A percentile compares a stretch with the other conserved stretches of the same genome.
These are phyloP conservation scores for Boletus patriciae DNA, from an alignment of 768 basidiomycete species.

Conservation along the genomic window DNA sequence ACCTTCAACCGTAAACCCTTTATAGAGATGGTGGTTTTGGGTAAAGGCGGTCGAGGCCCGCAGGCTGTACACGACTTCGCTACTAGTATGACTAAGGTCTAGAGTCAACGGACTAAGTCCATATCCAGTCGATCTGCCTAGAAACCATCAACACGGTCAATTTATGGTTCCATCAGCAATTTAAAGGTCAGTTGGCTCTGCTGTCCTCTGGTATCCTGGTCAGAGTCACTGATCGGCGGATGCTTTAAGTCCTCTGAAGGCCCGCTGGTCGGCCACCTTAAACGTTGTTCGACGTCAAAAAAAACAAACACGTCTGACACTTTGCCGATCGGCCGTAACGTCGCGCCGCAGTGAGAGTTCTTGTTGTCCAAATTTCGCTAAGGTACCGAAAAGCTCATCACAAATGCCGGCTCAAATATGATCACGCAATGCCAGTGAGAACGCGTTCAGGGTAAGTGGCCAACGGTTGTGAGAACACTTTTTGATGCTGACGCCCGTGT, in stretches of 20 bases:
- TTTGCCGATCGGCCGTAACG: constrained; percentile 14
- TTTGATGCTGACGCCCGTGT: constrained; percentile 2
- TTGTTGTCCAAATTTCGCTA: constrained; percentile 21
- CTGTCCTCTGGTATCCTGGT: background rate
- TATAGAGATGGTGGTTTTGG: background rate
- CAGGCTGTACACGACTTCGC: background rate
- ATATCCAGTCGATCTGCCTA: background rate
- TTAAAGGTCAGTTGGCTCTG: background rate
- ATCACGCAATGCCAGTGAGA: constrained; percentile 20
- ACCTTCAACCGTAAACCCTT: no score
- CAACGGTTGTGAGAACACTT: background rate
- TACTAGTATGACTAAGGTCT: no score
- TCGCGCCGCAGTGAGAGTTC: no score
- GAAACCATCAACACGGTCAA: background rate
- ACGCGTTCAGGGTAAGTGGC: background rate
- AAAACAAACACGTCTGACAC: background rate
- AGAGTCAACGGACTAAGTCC: background rate
- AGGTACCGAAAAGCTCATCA: constrained; percentile 2
- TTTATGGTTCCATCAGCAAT: background rate
- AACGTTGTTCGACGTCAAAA: background rate
- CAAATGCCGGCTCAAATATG: constrained; percentile 6
- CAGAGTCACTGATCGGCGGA: no score
- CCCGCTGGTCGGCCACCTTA: background rate
- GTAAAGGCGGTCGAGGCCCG: background rate
- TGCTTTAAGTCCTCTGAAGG: no score